Percentiles rank a stretch among this genome's conserved stretches.
Conservation (phyloP, 352 stramenopile species). For the Pythium phragmitis region DNA sequence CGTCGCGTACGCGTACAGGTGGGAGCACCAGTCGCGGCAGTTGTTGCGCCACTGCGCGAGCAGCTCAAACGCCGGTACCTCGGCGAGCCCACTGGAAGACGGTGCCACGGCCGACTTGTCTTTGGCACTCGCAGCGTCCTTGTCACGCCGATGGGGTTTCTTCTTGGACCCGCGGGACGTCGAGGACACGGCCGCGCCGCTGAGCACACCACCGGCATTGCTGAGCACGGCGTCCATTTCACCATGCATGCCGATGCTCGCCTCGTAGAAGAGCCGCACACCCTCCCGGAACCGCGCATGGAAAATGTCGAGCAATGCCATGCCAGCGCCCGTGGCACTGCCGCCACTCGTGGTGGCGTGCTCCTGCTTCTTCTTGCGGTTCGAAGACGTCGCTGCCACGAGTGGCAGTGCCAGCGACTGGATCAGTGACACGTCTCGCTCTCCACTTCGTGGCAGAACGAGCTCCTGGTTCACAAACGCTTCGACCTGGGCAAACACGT, state of each 20-base stretch:
- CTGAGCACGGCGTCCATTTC: constrained; percentile 75
- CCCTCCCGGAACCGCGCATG: constrained; percentile 65
- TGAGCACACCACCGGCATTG: constrained; percentile 31
- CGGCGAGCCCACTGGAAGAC: constrained; percentile 22
- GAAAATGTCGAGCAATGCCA: constrained; percentile 57
- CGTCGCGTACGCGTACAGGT: constrained; percentile 74
- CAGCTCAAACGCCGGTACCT: constrained; percentile 66
- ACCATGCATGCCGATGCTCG: constrained; percentile 69
- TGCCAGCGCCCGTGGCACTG: constrained; percentile 19
- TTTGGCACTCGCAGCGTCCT: constrained; percentile 19
- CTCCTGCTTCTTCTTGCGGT: constrained; percentile 26
- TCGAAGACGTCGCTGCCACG: not conserved
- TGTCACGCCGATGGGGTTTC: constrained; percentile 27
- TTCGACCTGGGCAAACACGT: constrained; percentile 43
- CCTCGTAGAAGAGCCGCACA: constrained; percentile 76
- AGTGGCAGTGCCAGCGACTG: constrained; percentile 44
- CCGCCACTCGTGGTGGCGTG: not conserved
- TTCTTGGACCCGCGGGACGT: constrained; percentile 46
- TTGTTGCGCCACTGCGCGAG: constrained; percentile 76
- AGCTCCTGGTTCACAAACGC: constrained; percentile 59
- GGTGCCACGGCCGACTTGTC: not conserved
- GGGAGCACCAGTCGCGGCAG: constrained; percentile 73
- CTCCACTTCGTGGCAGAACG: constrained; percentile 16
- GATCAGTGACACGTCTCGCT: constrained; percentile 26
- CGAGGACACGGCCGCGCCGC: constrained; percentile 18